Evolutionary conservation across 2,329 filamentous ascomycete genomes (phyloP).

Genomic region (Calonectria hawksworthii): DNA sequence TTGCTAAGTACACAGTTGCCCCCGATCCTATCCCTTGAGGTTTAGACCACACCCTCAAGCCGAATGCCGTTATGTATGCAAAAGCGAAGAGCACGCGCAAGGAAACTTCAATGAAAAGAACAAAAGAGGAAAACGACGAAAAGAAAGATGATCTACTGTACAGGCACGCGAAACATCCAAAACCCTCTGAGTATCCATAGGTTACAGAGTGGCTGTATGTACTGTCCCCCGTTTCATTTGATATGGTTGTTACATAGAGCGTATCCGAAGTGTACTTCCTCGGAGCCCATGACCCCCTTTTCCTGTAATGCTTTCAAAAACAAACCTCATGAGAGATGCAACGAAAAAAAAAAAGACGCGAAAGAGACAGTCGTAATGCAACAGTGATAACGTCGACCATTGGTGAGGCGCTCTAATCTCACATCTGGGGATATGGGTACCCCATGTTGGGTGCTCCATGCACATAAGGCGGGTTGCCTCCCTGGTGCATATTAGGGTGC

Average conservation of each 20-base stretch:
- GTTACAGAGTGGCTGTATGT: constrained; percentile 43
- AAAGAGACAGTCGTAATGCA: background rate
- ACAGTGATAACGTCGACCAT: background rate
- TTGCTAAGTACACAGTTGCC: constrained; percentile 15
- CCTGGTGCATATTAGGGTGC: constrained; percentile 40
- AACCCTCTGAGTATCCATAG: constrained; percentile 39
- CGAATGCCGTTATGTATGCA: constrained; percentile 14
- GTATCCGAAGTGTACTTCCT: constrained; percentile 3
- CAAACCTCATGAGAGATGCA: constrained; percentile 4
- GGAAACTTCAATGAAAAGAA: constrained; percentile 9
- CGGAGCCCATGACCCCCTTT: constrained; percentile 17
- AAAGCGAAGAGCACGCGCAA: constrained; percentile 13
- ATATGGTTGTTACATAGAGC: constrained; percentile 33
- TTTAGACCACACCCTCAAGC: constrained; percentile 7
- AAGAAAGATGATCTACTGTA: constrained; percentile 39
- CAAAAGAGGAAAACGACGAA: constrained; percentile 8
- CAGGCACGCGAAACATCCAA: constrained; percentile 40
- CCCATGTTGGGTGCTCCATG: constrained; percentile 48
- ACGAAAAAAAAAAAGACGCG: background rate
- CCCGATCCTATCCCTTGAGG: constrained; percentile 9
- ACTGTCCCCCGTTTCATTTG: constrained; percentile 27
- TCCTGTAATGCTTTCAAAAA: constrained; percentile 23
- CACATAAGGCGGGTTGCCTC: constrained; percentile 39
- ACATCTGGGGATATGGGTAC: constrained; percentile 43
- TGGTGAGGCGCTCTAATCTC: constrained; percentile 4